Evolutionary conservation across 495 filamentous ascomycete genomes (phyloP), one percentile per base, ranked within the genome.

Genomic region (Bombardia bombarda): DNA sequence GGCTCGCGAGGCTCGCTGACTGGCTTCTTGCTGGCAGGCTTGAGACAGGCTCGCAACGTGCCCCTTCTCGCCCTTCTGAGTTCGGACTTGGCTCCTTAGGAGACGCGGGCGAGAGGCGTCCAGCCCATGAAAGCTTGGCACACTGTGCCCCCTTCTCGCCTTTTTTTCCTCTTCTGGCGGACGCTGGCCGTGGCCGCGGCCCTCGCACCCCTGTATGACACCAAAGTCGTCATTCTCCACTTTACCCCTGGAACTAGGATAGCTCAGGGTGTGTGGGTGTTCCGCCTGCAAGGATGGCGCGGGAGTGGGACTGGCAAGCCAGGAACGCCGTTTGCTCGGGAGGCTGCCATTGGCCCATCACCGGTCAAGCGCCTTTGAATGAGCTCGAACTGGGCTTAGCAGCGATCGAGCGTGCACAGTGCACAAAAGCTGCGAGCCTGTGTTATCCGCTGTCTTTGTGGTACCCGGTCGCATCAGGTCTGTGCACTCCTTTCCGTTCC

Each of bases 181-280:
- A n/a, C n/a, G n/a, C n/a, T n/a, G n/a, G n/a, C n/a, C n/a, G 30
- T 32, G 10, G 30, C 12, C 30, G 30, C 30, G 30, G 12, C 25
- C 12, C 25, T 12, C 25, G 25, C 24, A 24, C 36, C 36, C 36
- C 36, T 41, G 38, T 9, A 36, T 18, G 16, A 36, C 33, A 36
- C 33, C 14, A 36, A 36, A 38, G 13, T 19, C 26, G 26, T 36
- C 17, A 19, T 19, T 20, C 16, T 33, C 49, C 49, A 51, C 43
- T 46, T 51, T 51, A 51, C 49, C 49, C 49, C 49, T 51, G 49
- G 39, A 38, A 16, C 38, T 24, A 21, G 23, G 35, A 38, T 30
- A 32, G 42, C 37, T 25, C 10, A 7, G 21, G 20, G 19, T 24
- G 21, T 10, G 37, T 34, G 32, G 10, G 32, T 34, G 2, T 7